A percentile compares a stretch with the other conserved stretches of the same genome.
Evolutionary conservation across 192 early-diverging fungal genomes (phyloP).

Genomic region (Coemansia sp.): DNA sequence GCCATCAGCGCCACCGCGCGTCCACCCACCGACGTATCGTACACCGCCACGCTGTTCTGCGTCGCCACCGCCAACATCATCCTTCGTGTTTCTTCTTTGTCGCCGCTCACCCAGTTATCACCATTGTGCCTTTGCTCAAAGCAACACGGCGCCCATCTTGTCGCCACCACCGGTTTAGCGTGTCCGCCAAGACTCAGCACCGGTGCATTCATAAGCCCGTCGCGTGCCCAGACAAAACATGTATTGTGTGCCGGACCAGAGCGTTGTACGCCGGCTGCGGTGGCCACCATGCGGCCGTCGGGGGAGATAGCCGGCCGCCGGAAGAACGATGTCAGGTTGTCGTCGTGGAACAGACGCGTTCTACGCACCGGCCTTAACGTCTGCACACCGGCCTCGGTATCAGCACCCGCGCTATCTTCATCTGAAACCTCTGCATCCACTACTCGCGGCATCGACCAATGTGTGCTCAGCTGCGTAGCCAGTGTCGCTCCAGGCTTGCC

Average conservation of each 20-base stretch:
- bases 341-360: conserved; percentile 71
- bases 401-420: conserved; percentile 6
- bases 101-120: conserved; percentile 14
- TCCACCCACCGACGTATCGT: conserved; percentile 73
- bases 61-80: conserved; percentile 84
- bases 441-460: conserved; percentile 25
- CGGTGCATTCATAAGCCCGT: conserved; percentile 62
- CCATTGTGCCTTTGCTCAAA: conserved; percentile 14
- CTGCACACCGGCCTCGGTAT: conserved; percentile 5
- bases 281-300: conserved; percentile 80
- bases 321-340: conserved; percentile 90
- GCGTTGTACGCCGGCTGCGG: conserved; percentile 75
- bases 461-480: conserved; percentile 38
- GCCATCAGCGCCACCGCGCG: conserved; percentile 70
- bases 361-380: not conserved
- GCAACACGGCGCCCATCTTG: conserved; percentile 62
- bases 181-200: conserved; percentile 68
- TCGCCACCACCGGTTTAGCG: conserved; percentile 75
- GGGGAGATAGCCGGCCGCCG: conserved; percentile 82
- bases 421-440: conserved; percentile 2
- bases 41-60: conserved; percentile 79
- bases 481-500: conserved; percentile 20
- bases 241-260: conserved; percentile 57
- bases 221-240: conserved; percentile 67
- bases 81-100: conserved; percentile 60